Base-by-base conservation (phyloP, 257 asterid species). In the Scutellaria minor region DNA sequence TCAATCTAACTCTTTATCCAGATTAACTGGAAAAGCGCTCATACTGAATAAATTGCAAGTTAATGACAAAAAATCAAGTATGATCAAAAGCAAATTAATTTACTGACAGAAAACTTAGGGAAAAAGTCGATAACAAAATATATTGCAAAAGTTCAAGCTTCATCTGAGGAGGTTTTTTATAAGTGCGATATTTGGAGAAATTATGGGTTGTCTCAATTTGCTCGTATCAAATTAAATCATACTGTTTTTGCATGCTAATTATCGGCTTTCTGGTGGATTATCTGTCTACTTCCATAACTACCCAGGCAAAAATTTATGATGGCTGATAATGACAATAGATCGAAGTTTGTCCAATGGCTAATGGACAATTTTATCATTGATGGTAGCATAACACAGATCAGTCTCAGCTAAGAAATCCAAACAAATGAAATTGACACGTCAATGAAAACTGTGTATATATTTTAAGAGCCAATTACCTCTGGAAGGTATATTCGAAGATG, bases 401-500 rank as follows among this genome's bases (percentile, higher is more conserved):
- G 5, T 51, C 52, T 9, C 52, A 45, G 68, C 53, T 67, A 53
- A 58, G 46, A 53, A 52, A 40, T 66, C 15, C 45, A 68, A 47
- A 40, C 15, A 54, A 42, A 53, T 10, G 45, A 61, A 54, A 51
- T 57, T 73, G 67, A 60, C 24, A 59, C 14, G 3, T 31, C 37
- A 31, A 31, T 31, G 37, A 31, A 31, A 31, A 2, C 4, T 31
- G 0, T 31, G 5, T 31, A 4, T 31, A 4, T 31, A 55, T 7
- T 7, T 67, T 15, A 71, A 57, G 46, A 13, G 46, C 14, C 60
- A 65, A 78, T 76, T 86, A 95, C 99, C 99, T 95, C 99, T 31
- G 99, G 99, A 78, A 94, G 88, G 78, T 91, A 91, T 75, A 94
- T 94, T 14, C 99, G 97, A 35, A 94, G 91, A 85, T 94, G 99